These are phyloP conservation scores for Naganishia vaughanmartiniae DNA, from an alignment of 768 basidiomycete species.

Conservation along the genomic window DNA sequence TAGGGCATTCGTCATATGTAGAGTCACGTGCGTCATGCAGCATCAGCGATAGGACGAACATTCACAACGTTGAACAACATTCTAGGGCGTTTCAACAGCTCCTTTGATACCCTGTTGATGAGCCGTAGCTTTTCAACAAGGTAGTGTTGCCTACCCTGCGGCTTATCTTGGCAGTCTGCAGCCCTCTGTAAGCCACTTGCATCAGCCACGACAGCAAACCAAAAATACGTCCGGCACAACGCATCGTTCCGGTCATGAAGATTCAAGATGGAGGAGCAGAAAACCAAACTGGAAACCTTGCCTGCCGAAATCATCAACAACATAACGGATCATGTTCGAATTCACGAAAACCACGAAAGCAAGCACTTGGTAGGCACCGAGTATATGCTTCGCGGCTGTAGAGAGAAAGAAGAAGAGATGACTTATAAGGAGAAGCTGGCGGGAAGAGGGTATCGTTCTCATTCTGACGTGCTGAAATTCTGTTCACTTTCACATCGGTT, in stretches of 20 bases:
- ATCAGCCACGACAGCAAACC: background rate
- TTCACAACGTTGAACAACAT: no score
- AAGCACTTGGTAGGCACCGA: background rate
- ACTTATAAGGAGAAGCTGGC: background rate
- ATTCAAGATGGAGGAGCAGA: background rate
- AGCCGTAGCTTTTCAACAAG: no score
- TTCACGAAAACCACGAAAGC: background rate
- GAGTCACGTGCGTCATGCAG: no score
- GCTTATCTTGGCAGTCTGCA: no score
- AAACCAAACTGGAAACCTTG: background rate
- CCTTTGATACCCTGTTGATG: no score
- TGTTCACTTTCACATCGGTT: background rate
- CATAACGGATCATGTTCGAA: background rate
- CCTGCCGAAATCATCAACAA: background rate
- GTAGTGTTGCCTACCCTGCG: no score
- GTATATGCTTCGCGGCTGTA: background rate
- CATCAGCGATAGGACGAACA: no score
- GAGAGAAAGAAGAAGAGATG: background rate
- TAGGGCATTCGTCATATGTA: no score
- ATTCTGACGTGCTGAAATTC: background rate
- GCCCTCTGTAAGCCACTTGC: no score
- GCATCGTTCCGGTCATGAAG: background rate
- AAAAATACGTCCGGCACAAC: background rate
- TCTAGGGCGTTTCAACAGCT: no score
- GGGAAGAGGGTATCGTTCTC: background rate